Evolutionary conservation across 257 asterid genomes (phyloP).

Genomic region (Dorcoceras hygrometricum): DNA sequence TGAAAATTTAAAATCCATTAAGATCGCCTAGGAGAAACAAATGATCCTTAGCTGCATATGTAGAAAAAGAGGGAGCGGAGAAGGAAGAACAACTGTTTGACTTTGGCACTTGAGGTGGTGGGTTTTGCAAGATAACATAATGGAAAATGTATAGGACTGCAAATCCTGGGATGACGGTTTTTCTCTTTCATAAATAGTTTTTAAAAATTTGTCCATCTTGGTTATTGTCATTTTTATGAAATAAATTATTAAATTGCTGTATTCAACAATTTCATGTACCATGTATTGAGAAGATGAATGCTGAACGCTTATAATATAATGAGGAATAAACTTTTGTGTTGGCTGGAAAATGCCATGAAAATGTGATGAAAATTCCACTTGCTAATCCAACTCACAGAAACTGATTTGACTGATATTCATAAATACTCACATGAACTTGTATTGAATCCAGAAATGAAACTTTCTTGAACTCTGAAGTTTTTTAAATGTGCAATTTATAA

Average conservation of each 20-base stretch:
- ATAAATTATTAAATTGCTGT: too few relatives aligned
- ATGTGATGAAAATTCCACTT: background rate
- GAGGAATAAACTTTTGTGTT: background rate
- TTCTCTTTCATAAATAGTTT: background rate
- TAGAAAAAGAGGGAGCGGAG: too few relatives aligned
- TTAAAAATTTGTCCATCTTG: background rate
- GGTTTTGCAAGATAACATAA: too few relatives aligned
- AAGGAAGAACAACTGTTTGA: too few relatives aligned
- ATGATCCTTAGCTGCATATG: too few relatives aligned
- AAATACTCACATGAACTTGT: constrained; percentile 8
- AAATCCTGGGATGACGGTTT: too few relatives aligned
- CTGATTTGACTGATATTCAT: background rate
- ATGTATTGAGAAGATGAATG: background rate
- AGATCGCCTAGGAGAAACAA: background rate
- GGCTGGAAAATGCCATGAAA: background rate
- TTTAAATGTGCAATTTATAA: background rate
- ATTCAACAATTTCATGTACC: background rate
- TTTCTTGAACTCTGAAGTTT: constrained; percentile 3
- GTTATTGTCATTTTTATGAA: too few relatives aligned
- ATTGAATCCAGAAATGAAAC: background rate
- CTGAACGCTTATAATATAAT: background rate
- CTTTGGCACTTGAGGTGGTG: too few relatives aligned
- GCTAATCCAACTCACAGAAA: background rate
- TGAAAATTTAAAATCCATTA: too few relatives aligned
- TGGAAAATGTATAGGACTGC: too few relatives aligned